These are phyloP conservation scores for Stephania cephalantha DNA, from an alignment of 164 flowering plant genomes.

Conservation along the genomic window DNA sequence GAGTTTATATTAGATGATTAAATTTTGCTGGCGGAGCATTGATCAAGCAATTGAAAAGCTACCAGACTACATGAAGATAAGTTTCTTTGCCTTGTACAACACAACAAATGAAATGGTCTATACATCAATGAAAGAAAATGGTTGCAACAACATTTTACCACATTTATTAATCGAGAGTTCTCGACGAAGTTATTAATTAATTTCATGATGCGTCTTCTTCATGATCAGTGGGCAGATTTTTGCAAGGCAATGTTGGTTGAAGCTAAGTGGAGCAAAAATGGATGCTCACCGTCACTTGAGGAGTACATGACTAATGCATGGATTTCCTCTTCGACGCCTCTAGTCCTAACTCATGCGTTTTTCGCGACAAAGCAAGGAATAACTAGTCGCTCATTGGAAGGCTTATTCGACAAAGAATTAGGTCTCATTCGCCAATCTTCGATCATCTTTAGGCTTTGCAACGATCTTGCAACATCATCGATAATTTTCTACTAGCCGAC, in stretches of 20 bases:
- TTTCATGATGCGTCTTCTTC: background rate
- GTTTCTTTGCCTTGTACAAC: conserved; percentile 16
- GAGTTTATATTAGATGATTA: too few relatives aligned
- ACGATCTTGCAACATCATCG: conserved; percentile 28
- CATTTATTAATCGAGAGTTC: background rate
- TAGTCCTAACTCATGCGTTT: conserved; percentile 26
- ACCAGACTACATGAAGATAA: conserved; percentile 8
- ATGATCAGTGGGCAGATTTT: conserved; percentile 43
- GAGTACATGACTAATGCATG: conserved; percentile 47
- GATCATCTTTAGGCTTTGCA: conserved; percentile 30
- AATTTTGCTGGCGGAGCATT: conserved; percentile 12
- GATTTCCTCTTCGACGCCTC: conserved; percentile 36
- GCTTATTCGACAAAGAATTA: conserved; percentile 8
- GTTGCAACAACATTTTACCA: conserved; percentile 8
- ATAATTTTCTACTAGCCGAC: conserved; percentile 6
- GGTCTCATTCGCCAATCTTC: conserved; percentile 17
- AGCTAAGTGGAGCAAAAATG: conserved; percentile 41
- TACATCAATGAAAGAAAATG: background rate
- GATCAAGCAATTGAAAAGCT: conserved; percentile 6
- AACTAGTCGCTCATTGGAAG: conserved; percentile 8
- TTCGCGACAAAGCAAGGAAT: conserved; percentile 10
- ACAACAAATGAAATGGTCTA: conserved; percentile 16
- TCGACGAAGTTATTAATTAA: too few relatives aligned
- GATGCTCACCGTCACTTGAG: conserved; percentile 29
- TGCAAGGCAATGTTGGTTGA: conserved; percentile 38